Conservation (phyloP, 139 green algal genomes). For the Haematococcus lacustris region DNA sequence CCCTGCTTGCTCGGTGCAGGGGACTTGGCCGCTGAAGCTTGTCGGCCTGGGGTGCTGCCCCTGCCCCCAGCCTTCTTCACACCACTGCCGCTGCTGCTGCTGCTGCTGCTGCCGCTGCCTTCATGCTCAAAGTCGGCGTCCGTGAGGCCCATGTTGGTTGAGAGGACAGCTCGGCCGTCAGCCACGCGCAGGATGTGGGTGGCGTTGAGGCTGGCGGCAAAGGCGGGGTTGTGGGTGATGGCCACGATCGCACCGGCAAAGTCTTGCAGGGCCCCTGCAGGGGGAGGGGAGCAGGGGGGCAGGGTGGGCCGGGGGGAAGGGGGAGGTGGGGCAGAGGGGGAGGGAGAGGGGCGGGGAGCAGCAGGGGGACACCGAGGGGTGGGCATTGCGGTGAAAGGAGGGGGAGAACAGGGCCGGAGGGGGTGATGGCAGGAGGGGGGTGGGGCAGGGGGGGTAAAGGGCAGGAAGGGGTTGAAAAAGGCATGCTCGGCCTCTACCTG, state of each 20-base stretch:
- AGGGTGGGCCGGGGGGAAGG: too few relatives aligned
- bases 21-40: neutral
- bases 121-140: slow-evolving; percentile 39
- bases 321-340: too few relatives aligned
- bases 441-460: too few relatives aligned
- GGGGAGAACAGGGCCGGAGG: too few relatives aligned
- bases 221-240: slow-evolving; percentile 50
- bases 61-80: neutral
- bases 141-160: slow-evolving; percentile 29
- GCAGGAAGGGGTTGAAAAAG: neutral
- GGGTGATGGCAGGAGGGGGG: too few relatives aligned
- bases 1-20: neutral
- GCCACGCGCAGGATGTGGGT: slow-evolving; percentile 44
- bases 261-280: slow-evolving; percentile 30
- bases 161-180: slow-evolving; percentile 22
- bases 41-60: neutral
- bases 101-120: neutral
- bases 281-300: too few relatives aligned
- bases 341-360: too few relatives aligned
- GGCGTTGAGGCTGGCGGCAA: slow-evolving; percentile 38
- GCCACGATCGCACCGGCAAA: slow-evolving; percentile 49
- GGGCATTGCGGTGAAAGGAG: neutral
- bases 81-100: neutral
- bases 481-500: neutral
- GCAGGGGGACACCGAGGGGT: too few relatives aligned